Percentiles rank a stretch among this genome's conserved stretches.
These are phyloP conservation scores for Heliamphora exappendiculata DNA, from an alignment of 148 eudicot species.

Conservation along the genomic window DNA sequence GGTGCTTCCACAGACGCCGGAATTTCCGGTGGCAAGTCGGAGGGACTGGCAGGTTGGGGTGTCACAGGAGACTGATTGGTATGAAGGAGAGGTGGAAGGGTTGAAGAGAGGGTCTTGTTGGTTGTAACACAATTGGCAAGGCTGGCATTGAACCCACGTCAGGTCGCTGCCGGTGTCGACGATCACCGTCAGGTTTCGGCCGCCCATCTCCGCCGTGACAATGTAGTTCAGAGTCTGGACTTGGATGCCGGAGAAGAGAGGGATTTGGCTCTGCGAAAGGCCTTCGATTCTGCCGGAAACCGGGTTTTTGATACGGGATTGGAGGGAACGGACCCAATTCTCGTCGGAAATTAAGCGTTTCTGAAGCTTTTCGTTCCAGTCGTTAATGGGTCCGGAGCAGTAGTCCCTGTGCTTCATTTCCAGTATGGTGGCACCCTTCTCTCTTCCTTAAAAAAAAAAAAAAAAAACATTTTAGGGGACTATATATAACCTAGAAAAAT, in stretches of 20 bases:
- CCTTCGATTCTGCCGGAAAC: conserved; percentile 16
- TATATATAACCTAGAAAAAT: background rate
- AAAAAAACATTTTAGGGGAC: background rate
- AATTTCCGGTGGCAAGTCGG: conserved; percentile 35
- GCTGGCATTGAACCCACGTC: conserved; percentile 84
- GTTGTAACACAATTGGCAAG: conserved; percentile 58
- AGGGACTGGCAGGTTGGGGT: conserved; percentile 41
- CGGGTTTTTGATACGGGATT: conserved; percentile 33
- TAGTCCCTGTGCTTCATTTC: conserved; percentile 61
- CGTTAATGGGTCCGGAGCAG: conserved; percentile 22
- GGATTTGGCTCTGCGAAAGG: conserved; percentile 41
- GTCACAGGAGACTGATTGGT: conserved; percentile 35
- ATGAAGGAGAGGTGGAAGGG: conserved; percentile 47
- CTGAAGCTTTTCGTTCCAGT: conserved; percentile 30
- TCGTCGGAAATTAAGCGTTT: conserved; percentile 39
- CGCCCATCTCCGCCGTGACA: conserved; percentile 56
- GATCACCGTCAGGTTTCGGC: conserved; percentile 53
- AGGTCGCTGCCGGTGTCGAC: conserved; percentile 87
- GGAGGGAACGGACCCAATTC: conserved; percentile 45
- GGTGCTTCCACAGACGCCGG: conserved; percentile 24
- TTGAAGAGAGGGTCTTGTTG: conserved; percentile 65
- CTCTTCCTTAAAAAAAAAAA: conserved; percentile 20
- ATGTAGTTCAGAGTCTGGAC: conserved; percentile 74
- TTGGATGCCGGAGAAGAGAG: conserved; percentile 53
- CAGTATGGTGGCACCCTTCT: conserved; percentile 47